Evolutionary conservation across 306 rosid species (phyloP).

Genomic region (Cucumis cinereus): DNA sequence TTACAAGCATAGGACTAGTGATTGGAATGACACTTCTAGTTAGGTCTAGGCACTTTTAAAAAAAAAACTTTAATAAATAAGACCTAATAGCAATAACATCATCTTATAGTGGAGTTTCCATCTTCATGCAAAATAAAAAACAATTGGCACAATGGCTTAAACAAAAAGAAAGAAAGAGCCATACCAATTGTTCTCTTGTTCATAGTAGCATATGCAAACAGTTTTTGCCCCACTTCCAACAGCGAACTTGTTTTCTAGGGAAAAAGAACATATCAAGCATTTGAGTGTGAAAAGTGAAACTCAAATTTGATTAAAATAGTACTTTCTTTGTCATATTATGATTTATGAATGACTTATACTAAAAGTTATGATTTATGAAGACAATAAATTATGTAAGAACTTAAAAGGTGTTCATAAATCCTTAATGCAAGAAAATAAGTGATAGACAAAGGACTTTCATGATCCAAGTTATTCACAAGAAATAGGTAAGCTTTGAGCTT

Average conservation of each 20-base stretch:
- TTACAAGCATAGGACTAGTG: background rate
- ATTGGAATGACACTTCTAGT: background rate
- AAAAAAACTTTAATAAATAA: background rate
- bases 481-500: background rate
- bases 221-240: constrained; percentile 97
- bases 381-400: background rate
- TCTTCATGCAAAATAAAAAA: background rate
- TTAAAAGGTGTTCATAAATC: background rate
- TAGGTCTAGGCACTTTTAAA: background rate
- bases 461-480: background rate
- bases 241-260: constrained; percentile 86
- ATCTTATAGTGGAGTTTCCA: background rate
- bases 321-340: background rate
- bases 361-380: too few species aligned
- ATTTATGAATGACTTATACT: background rate
- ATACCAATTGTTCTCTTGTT: constrained; percentile 93
- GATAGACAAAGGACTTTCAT: background rate
- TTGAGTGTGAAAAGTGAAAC: background rate
- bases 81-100: background rate
- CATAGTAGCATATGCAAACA: constrained; percentile 92
- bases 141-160: background rate
- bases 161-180: constrained; percentile 3
- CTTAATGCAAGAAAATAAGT: background rate
- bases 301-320: background rate
- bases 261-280: background rate